Evolutionary conservation across 2,329 filamentous ascomycete species (phyloP).

Genomic region (Lasiodiplodia gonubiensis): DNA sequence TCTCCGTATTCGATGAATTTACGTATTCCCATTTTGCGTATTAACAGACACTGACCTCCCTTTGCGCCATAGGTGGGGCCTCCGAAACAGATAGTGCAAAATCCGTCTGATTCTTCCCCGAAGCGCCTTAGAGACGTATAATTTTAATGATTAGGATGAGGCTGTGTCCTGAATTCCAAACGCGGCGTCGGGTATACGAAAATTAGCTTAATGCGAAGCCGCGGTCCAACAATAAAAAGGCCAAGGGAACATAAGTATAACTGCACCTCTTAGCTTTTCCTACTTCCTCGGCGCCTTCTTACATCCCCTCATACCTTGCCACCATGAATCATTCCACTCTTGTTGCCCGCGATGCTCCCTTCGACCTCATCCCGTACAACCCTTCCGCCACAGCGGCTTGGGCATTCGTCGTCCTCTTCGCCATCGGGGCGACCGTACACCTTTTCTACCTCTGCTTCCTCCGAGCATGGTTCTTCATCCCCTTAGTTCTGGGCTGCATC

Average conservation of each 20-base stretch:
- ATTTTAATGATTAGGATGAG: not conserved
- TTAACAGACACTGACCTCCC: not conserved
- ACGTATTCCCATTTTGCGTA: not conserved
- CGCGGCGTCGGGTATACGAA: not conserved
- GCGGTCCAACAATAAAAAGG: not conserved
- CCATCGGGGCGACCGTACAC: slow-evolving; percentile 42
- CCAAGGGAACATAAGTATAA: not conserved
- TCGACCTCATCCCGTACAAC: slow-evolving; percentile 43
- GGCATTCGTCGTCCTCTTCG: slow-evolving; percentile 40
- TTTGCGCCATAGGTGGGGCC: not conserved
- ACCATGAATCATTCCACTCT: not conserved
- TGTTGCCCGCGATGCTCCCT: slow-evolving; percentile 28
- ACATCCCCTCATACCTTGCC: not conserved
- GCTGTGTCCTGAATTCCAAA: not conserved
- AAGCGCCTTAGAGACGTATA: not conserved
- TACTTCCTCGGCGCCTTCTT: not conserved
- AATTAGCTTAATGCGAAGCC: not conserved
- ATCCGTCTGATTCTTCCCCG: not conserved
- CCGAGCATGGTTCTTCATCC: slow-evolving; percentile 58
- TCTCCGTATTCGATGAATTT: not conserved
- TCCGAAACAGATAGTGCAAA: not conserved
- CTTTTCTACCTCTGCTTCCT: slow-evolving; percentile 45
- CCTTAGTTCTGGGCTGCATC: slow-evolving; percentile 57
- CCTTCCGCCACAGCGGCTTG: slow-evolving; percentile 39
- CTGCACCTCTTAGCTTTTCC: not conserved